These are phyloP conservation scores for Capsicum rhomboideum DNA, from an alignment of 257 asterid genomes.

Conservation along the genomic window DNA sequence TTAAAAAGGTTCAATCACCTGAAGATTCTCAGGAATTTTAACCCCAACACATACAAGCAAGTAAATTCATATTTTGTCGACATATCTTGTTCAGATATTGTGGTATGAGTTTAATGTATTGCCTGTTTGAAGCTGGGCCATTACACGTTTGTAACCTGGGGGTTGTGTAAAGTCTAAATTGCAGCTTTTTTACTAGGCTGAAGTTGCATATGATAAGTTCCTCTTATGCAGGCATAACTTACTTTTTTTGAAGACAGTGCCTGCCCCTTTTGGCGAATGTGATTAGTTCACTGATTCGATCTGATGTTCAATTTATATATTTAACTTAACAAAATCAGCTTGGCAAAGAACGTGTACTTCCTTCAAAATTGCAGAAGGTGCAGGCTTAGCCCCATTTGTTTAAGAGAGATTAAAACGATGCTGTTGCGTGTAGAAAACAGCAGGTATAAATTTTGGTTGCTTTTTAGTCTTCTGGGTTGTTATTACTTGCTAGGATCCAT, in stretches of 20 bases:
- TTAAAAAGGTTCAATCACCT: background rate
- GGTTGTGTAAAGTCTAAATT: too few species aligned
- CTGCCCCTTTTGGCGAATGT: background rate
- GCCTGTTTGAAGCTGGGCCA: too few species aligned
- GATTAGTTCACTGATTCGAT: too few species aligned
- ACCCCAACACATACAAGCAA: background rate
- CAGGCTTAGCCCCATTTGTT: constrained; percentile 90
- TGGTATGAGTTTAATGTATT: too few species aligned
- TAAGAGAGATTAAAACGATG: constrained; percentile 93
- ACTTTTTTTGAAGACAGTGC: background rate
- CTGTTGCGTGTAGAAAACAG: constrained; percentile 84
- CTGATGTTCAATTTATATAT: too few species aligned
- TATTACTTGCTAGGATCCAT: background rate
- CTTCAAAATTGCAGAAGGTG: constrained; percentile 89
- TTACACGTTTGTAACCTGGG: too few species aligned
- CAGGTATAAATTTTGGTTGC: constrained; percentile 30
- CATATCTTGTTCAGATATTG: background rate
- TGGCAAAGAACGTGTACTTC: constrained; percentile 71
- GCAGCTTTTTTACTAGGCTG: background rate
- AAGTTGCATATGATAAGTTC: background rate
- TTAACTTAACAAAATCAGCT: constrained; percentile 18
- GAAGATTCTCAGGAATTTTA: too few species aligned
- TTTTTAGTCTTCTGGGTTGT: too few species aligned
- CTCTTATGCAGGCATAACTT: background rate
- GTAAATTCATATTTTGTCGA: too few species aligned